phyloP scores from a whole-genome alignment of 257 asterid genomes.

The Rehmannia glutinosa region DNA sequence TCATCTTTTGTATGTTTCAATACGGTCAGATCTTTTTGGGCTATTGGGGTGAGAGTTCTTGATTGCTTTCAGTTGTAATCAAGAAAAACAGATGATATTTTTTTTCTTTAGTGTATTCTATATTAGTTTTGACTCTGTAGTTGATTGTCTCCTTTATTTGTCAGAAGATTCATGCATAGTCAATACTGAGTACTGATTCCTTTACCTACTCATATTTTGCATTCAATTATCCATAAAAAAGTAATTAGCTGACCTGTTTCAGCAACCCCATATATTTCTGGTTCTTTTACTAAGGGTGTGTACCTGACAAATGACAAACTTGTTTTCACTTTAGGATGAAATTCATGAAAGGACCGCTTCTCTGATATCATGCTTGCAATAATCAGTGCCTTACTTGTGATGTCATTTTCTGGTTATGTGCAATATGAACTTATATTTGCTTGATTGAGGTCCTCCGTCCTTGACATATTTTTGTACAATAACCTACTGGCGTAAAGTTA shows the following conservation, averaged over 20 bases:
- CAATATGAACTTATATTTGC: neutral
- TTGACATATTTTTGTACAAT: neutral
- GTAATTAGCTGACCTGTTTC: neutral
- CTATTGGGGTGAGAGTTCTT: neutral
- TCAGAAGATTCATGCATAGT: neutral
- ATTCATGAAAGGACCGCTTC: constrained; percentile 97
- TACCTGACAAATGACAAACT: constrained; percentile 24
- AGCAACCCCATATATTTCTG: neutral
- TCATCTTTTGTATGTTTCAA: too few relatives aligned
- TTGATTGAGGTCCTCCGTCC: neutral
- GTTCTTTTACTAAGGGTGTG: constrained; percentile 6
- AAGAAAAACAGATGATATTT: neutral
- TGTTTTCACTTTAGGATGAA: constrained; percentile 66
- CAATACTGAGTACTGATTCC: neutral
- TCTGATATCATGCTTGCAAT: constrained; percentile 96
- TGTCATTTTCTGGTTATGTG: constrained; percentile 5
- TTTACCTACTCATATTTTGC: neutral
- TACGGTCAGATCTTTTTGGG: neutral
- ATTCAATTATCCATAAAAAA: neutral
- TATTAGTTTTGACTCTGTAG: neutral
- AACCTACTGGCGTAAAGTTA: neutral
- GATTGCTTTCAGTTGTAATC: too few relatives aligned
- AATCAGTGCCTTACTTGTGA: constrained; percentile 51
- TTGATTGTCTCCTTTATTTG: neutral
- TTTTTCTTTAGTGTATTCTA: neutral